A percentile compares a stretch with the other conserved stretches of the same genome.
Conservation (phyloP, 208 protist species). For the Entamoeba dispar region DNA sequence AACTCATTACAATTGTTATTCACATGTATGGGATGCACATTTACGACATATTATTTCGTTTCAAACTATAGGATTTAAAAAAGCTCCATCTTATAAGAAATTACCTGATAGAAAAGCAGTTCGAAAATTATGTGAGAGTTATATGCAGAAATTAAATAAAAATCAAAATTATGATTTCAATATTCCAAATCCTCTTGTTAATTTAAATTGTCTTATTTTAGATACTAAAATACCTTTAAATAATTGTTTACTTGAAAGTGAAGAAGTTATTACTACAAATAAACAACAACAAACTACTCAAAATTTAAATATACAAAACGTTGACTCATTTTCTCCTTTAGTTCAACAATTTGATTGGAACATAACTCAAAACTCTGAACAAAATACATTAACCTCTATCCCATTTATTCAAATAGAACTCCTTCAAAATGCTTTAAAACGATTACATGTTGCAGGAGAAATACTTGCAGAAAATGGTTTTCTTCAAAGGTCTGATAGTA, state of each 20-base stretch:
- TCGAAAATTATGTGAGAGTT: not conserved
- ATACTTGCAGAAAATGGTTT: not conserved
- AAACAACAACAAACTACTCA: not conserved
- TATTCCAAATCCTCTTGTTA: not conserved
- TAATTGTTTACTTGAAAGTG: not conserved
- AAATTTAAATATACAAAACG: not conserved
- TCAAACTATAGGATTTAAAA: not conserved
- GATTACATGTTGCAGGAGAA: not conserved
- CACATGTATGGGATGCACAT: not conserved
- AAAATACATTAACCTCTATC: not conserved
- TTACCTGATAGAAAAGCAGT: not conserved
- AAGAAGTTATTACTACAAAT: not conserved
- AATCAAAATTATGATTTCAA: not conserved
- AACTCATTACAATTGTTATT: too few species aligned
- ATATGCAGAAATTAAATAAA: not conserved
- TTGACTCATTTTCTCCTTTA: not conserved
- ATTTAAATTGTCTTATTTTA: too few species aligned
- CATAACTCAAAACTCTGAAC: not conserved
- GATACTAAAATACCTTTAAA: not conserved
- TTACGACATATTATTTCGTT: not conserved
- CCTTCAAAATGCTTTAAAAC: not conserved
- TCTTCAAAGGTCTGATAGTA: not conserved
- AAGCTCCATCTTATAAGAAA: not conserved
- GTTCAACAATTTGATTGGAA: not conserved
- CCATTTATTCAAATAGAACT: not conserved